phyloP scores from a whole-genome alignment of 805 yeast species.

The Yamadazyma sp. region DNA sequence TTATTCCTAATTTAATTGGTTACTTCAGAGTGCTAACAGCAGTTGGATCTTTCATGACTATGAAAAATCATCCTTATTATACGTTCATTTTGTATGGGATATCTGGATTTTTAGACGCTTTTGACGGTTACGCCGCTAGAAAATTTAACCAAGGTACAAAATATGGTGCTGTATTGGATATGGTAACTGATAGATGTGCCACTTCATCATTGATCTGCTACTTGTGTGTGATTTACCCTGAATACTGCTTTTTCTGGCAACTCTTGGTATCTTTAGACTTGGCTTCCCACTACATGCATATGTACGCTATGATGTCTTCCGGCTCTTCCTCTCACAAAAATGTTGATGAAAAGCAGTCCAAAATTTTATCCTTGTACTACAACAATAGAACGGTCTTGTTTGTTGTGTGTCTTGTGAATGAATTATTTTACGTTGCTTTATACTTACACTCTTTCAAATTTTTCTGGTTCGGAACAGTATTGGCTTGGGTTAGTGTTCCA shows the following conservation, averaged over 20 bases:
- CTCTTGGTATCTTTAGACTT: slow-evolving; percentile 78
- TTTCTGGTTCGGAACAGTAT: slow-evolving; percentile 59
- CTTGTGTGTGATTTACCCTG: slow-evolving; percentile 77
- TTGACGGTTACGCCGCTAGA: slow-evolving; percentile 95
- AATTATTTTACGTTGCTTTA: slow-evolving; percentile 85
- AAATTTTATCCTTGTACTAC: slow-evolving; percentile 81
- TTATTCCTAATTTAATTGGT: slow-evolving; percentile 91
- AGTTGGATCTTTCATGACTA: slow-evolving; percentile 71
- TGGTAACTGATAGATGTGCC: slow-evolving; percentile 98
- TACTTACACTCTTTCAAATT: slow-evolving; percentile 71
- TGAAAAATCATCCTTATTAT: slow-evolving; percentile 79
- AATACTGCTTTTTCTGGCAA: slow-evolving; percentile 72
- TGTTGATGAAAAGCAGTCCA: slow-evolving; percentile 67
- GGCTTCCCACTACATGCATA: slow-evolving; percentile 96
- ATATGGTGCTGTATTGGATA: slow-evolving; percentile 95
- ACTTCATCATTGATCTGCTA: slow-evolving; percentile 91
- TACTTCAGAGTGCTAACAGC: slow-evolving; percentile 83
- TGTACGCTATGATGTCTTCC: slow-evolving; percentile 85
- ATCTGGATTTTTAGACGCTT: slow-evolving; percentile 91
- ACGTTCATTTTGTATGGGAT: slow-evolving; percentile 78
- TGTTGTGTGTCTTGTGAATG: slow-evolving; percentile 89
- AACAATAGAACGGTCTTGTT: slow-evolving; percentile 82
- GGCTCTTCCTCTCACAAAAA: slow-evolving; percentile 85
- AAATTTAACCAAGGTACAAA: slow-evolving; percentile 82
- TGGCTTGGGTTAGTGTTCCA: slow-evolving; percentile 68